Percentiles rank a stretch among this genome's conserved stretches.
Conservation (phyloP, 2,329 filamentous ascomycete species). For the Scedosporium aurantiacum region DNA sequence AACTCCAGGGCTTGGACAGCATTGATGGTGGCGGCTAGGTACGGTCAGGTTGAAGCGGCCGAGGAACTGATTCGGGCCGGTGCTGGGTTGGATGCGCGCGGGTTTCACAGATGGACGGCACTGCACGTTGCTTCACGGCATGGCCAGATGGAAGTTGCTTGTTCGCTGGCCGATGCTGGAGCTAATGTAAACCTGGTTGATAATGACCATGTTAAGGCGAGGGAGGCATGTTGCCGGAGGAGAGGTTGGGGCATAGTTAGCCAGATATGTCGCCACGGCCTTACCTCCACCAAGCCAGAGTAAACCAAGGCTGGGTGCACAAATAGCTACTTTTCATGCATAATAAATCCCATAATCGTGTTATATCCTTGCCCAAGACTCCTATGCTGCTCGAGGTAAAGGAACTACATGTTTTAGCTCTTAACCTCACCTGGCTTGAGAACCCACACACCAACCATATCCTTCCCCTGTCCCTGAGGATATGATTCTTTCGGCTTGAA, state of each 20-base stretch:
- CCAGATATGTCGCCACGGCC: neutral
- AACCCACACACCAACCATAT: neutral
- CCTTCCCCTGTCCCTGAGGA: neutral
- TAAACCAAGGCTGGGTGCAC: no score
- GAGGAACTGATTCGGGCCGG: neutral
- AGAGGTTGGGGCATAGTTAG: neutral
- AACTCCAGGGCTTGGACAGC: neutral
- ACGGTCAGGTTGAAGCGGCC: neutral
- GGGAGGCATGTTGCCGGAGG: neutral
- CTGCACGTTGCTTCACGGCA: neutral
- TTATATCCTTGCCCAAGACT: no score
- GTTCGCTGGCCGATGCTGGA: neutral
- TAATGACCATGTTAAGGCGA: neutral
- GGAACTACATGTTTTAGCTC: neutral
- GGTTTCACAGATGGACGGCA: neutral
- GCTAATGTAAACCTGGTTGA: neutral
- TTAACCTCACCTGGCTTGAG: neutral
- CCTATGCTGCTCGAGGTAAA: neutral
- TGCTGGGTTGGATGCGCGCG: neutral
- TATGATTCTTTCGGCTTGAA: neutral
- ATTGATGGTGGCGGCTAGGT: neutral
- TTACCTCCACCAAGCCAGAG: no score
- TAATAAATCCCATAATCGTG: no score
- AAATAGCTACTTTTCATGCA: no score
- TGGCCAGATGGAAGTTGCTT: neutral